phyloP scores from a whole-genome alignment of 441 rosid species.

The Manihot esculenta region DNA sequence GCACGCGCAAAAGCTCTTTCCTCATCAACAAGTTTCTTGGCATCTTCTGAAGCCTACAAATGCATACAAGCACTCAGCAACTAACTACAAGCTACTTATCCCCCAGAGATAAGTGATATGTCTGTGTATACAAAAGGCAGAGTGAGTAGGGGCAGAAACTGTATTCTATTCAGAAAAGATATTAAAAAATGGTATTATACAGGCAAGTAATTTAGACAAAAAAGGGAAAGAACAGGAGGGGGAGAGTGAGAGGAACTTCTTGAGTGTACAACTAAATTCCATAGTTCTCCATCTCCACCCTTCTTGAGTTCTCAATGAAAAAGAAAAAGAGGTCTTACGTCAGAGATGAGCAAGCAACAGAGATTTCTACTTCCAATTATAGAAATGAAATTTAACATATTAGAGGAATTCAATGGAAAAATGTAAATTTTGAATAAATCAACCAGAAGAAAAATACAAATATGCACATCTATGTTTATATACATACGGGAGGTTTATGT shows the following conservation, averaged over 20 bases:
- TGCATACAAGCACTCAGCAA: slow-evolving; percentile 21
- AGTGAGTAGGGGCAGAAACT: not conserved
- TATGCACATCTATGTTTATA: not conserved
- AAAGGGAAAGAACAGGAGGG: not conserved
- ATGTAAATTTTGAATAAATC: not conserved
- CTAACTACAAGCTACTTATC: not conserved
- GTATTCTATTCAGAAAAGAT: not conserved
- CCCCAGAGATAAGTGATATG: not conserved
- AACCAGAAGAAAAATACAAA: not conserved
- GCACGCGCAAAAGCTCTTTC: slow-evolving; percentile 94
- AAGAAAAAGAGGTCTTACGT: not conserved
- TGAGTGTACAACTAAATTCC: not conserved
- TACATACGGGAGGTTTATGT: not conserved
- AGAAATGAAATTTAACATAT: not conserved
- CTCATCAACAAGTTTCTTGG: slow-evolving; percentile 90
- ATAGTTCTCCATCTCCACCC: not conserved
- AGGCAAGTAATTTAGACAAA: not conserved
- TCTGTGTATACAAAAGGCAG: not conserved
- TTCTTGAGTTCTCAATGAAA: not conserved
- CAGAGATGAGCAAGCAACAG: not conserved
- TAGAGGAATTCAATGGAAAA: not conserved
- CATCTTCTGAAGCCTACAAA: slow-evolving; percentile 93
- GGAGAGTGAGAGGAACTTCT: not conserved
- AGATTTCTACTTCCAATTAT: not conserved
- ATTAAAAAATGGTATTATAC: not conserved